Evolutionary conservation across 1,139 yeast genomes (phyloP).

Genomic region (Saccharomyces hybrid): DNA sequence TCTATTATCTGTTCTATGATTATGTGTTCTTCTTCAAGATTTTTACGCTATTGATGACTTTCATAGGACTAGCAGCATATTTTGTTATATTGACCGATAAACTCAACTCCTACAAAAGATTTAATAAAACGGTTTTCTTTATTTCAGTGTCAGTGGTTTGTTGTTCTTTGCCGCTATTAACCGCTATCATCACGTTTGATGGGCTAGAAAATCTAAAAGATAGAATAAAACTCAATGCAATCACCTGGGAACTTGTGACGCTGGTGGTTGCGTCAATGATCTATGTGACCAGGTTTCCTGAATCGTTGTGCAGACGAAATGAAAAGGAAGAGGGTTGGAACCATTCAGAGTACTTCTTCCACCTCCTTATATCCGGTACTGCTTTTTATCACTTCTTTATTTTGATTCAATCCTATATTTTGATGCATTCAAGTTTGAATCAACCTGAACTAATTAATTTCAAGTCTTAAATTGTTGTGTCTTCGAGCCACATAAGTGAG

Average conservation of each 20-base stretch:
- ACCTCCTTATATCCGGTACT: constrained; percentile 70
- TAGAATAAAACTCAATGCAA: background rate
- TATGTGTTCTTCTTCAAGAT: constrained; percentile 36
- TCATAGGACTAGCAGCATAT: background rate
- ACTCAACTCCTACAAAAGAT: background rate
- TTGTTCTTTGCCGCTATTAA: background rate
- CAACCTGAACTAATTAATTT: background rate
- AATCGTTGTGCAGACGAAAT: background rate
- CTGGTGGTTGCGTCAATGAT: background rate
- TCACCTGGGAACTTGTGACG: background rate
- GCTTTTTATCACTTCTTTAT: constrained; percentile 72
- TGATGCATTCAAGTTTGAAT: constrained; percentile 17
- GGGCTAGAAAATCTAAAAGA: background rate
- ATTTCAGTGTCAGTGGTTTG: background rate
- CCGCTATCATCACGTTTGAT: background rate
- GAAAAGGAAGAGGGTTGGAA: background rate
- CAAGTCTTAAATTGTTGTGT: background rate
- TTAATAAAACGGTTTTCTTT: background rate
- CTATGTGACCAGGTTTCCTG: background rate
- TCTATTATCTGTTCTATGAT: constrained; percentile 62
- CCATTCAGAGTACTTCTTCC: constrained; percentile 40
- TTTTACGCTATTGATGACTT: constrained; percentile 29
- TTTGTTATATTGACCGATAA: background rate
- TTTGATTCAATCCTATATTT: constrained; percentile 37
- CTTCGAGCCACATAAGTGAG: background rate